phyloP scores from a whole-genome alignment of 306 rosid genomes.

The Gastrolobium bilobum region DNA sequence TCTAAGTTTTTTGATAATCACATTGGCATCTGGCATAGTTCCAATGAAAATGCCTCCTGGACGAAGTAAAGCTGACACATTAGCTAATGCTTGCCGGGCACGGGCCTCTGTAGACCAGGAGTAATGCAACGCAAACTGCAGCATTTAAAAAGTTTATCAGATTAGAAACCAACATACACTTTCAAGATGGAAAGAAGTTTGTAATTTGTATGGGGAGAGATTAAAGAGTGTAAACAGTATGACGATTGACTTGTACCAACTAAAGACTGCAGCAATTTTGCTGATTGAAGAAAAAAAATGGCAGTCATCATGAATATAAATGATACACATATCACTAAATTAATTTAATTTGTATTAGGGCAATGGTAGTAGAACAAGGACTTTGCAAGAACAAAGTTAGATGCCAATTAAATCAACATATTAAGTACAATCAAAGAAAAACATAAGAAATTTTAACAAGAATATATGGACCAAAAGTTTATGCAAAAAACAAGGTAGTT shows the following conservation, averaged over 20 bases:
- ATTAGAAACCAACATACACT: constrained; percentile 30
- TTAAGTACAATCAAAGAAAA: constrained; percentile 18
- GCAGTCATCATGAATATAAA: neutral
- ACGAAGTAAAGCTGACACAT: constrained; percentile 94
- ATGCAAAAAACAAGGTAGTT: constrained; percentile 32
- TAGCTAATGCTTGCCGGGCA: constrained; percentile 91
- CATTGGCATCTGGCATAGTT: constrained; percentile 99
- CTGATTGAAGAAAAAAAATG: neutral
- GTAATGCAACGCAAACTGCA: constrained; percentile 63
- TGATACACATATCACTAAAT: neutral
- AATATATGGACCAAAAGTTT: neutral
- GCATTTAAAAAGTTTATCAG: constrained; percentile 32
- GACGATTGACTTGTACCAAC: neutral
- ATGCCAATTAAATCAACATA: constrained; percentile 4
- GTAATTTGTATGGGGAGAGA: constrained; percentile 1
- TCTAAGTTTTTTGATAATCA: constrained; percentile 89
- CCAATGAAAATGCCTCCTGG: constrained; percentile 98
- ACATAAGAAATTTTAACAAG: constrained; percentile 17
- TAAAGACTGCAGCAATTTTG: neutral
- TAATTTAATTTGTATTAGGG: constrained; percentile 16
- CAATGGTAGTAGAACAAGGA: constrained; percentile 18
- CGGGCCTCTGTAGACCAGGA: constrained; percentile 98
- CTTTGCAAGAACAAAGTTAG: constrained; percentile 12
- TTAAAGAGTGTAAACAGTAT: neutral
- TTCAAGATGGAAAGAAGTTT: constrained; percentile 36